Conservation (phyloP, 2,329 filamentous ascomycete species). For the Tolypocladium capitatum region DNA sequence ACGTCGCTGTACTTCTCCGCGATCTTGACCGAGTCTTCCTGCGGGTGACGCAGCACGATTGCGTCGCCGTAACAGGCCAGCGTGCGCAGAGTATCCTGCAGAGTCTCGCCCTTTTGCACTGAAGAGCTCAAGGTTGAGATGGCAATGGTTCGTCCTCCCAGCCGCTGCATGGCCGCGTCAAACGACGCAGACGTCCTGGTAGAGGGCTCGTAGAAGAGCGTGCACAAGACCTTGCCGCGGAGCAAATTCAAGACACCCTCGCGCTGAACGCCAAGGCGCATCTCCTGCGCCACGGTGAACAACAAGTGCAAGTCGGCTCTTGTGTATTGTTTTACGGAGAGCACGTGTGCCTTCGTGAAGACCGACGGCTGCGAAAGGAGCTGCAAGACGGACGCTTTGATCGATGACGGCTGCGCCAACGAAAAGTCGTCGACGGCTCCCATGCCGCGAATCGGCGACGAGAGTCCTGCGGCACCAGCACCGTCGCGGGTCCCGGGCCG, state of each 20-base stretch:
- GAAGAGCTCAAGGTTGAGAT: conserved; percentile 77
- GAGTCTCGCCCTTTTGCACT: conserved; percentile 83
- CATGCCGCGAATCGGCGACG: conserved; percentile 10
- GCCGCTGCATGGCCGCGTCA: conserved; percentile 94
- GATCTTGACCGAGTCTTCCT: conserved; percentile 64
- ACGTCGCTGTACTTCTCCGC: conserved; percentile 81
- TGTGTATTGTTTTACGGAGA: conserved; percentile 84
- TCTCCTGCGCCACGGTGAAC: conserved; percentile 94
- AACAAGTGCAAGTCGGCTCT: conserved; percentile 81
- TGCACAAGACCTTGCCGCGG: conserved; percentile 74
- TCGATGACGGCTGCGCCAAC: conserved; percentile 34
- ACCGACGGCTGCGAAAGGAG: conserved; percentile 62
- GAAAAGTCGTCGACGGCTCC: conserved; percentile 30
- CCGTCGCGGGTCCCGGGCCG: conserved; percentile 16
- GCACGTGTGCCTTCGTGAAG: conserved; percentile 80
- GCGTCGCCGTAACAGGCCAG: conserved; percentile 90
- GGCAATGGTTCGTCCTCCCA: conserved; percentile 74
- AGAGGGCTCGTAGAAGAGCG: conserved; percentile 95
- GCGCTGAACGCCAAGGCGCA: conserved; percentile 88
- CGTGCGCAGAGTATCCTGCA: conserved; percentile 88
- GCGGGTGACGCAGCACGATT: conserved; percentile 87
- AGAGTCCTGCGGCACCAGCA: conserved; percentile 7
- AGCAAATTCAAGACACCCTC: conserved; percentile 81
- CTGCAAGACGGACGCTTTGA: conserved; percentile 51
- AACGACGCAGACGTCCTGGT: conserved; percentile 93